These are phyloP conservation scores for Exophiala sp. DNA, from an alignment of 2,329 filamentous ascomycete genomes.

Conservation along the genomic window DNA sequence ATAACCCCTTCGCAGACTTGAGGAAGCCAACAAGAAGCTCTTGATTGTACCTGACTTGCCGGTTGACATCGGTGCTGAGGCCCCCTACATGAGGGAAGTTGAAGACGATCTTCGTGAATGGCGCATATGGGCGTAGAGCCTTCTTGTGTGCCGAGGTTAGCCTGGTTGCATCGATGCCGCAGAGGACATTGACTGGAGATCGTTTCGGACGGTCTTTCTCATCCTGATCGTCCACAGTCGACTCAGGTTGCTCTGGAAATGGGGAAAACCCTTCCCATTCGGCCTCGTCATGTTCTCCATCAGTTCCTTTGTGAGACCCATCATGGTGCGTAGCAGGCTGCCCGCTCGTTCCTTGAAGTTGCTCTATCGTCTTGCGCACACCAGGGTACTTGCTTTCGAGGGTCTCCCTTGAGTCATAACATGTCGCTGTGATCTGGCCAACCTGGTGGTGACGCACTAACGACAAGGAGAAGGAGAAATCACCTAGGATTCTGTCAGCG, in stretches of 20 bases:
- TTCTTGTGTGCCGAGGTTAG: conserved; percentile 32
- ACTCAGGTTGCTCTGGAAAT: conserved; percentile 1
- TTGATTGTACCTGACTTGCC: conserved; percentile 90
- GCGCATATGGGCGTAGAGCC: conserved; percentile 30
- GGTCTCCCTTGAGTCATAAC: conserved; percentile 40
- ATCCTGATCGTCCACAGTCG: not conserved
- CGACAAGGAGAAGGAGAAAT: conserved; percentile 46
- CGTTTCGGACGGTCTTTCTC: conserved; percentile 7
- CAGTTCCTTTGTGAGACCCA: conserved; percentile 1
- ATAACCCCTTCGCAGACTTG: conserved; percentile 39
- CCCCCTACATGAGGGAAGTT: conserved; percentile 97
- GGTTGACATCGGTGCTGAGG: conserved; percentile 84
- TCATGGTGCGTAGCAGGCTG: not conserved
- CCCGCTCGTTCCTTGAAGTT: not conserved
- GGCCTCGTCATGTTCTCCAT: conserved; percentile 9
- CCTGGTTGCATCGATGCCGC: conserved; percentile 42
- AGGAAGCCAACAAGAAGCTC: conserved; percentile 47
- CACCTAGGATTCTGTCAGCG: conserved; percentile 33
- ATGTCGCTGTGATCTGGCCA: conserved; percentile 38
- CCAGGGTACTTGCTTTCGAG: conserved; percentile 71
- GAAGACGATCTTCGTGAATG: conserved; percentile 78
- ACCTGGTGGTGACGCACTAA: conserved; percentile 40
- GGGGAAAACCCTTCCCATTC: conserved; percentile 28
- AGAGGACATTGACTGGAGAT: conserved; percentile 34
- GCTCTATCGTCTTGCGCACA: conserved; percentile 34